Evolutionary conservation across 2,329 filamentous ascomycete species (phyloP).

Genomic region (Coniochaeta sp.): DNA sequence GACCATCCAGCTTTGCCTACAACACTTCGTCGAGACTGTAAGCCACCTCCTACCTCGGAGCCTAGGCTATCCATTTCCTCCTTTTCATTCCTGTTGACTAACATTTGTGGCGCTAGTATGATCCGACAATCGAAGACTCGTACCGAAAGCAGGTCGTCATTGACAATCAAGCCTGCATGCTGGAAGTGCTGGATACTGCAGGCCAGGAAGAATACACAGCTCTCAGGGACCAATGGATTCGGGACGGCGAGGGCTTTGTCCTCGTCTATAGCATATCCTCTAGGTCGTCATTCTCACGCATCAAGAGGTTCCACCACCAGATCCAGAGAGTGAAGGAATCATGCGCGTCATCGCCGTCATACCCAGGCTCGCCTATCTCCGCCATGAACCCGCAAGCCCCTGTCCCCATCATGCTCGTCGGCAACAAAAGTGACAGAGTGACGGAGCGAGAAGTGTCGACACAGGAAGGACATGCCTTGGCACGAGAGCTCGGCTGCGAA

Average conservation of each 20-base stretch:
- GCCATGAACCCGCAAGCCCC: conserved; percentile 52
- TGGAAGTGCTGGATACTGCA: conserved; percentile 93
- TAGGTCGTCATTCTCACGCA: conserved; percentile 86
- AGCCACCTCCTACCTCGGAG: conserved; percentile 22
- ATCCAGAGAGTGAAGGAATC: conserved; percentile 97
- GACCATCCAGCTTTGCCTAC: conserved; percentile 93
- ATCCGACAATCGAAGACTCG: conserved; percentile 82
- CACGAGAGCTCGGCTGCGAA: conserved; percentile 87
- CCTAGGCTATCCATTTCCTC: not conserved
- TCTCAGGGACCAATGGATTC: conserved; percentile 94
- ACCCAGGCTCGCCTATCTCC: conserved; percentile 66
- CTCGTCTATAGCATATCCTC: conserved; percentile 98
- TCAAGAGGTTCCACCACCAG: conserved; percentile 93
- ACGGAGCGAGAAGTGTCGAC: conserved; percentile 95
- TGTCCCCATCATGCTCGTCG: conserved; percentile 94
- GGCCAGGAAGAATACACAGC: conserved; percentile 99
- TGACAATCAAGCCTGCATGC: conserved; percentile 91
- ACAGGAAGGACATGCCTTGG: conserved; percentile 87
- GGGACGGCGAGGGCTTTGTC: conserved; percentile 94
- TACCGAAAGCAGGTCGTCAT: conserved; percentile 89
- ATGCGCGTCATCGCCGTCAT: conserved; percentile 65
- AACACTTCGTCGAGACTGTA: conserved; percentile 95
- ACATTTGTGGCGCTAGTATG: conserved; percentile 47
- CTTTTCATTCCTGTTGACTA: too few species aligned
- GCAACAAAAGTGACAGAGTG: conserved; percentile 96